Base-by-base conservation (phyloP, 768 basidiomycete species). In the Amanita exitialis region DNA sequence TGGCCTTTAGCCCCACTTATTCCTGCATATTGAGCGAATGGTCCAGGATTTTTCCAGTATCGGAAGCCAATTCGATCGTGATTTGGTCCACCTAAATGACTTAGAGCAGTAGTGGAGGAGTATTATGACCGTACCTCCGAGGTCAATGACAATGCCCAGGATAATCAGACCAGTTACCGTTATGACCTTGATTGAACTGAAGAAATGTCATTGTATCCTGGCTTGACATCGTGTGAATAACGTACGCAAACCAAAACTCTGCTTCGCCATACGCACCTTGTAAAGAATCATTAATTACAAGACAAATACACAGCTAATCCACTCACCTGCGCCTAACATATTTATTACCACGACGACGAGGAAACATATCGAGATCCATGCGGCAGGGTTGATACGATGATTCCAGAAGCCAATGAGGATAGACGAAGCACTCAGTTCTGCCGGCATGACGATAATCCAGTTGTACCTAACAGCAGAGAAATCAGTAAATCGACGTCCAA, bases 11-110 rank as follows among this genome's bases (percentile, higher is more conserved):
- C 54, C 3, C 94, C 94, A 3, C 59, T 5, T 18, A 90, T 88
- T 3, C 64, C 70, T 10, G 71, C 10, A 58, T 68, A 89, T 59
- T 95, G 90, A 8, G 74, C 82, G 61, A 97, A 90, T 0, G 94
- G 83, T 9, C 95, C 95, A 0, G 93, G 93, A 57, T 93, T 55
- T 54, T 81, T 85, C 90, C 91, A 94, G 70, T 86, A 90, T 25
- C 82, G 72, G 64, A 84, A 84, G 0, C 82, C 82, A 61, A 76
- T 53, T 37, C 87, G 78, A 60, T 90, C 87, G 59, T 86, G 84
- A 58, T 78, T 66, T 6, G 91, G 92, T 2, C 89, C 93, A 52
- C 90, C 92, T 75, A 42, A 41, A 21, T 32, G n/a, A 10, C 12
- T n/a, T 6, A 39, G 46, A 47, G 44, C 21, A 12, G 18, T 21